Evolutionary conservation across 2,329 filamentous ascomycete genomes (phyloP).

Genomic region (Colletotrichum falcatum): DNA sequence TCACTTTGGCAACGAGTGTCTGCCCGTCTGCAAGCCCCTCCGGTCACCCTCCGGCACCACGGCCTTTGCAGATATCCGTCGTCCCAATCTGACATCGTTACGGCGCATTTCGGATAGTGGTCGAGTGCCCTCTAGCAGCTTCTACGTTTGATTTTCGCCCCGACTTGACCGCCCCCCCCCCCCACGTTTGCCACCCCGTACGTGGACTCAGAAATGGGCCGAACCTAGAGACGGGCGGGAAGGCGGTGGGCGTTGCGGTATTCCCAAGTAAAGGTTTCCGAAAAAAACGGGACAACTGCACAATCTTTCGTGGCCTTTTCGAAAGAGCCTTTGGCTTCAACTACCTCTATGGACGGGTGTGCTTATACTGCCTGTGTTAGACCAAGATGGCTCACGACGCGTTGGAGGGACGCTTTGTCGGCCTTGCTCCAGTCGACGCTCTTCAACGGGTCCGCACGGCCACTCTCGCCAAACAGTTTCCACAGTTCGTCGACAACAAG

Average conservation of each 20-base stretch:
- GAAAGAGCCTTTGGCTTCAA: neutral
- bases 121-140: neutral
- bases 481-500: conserved; percentile 72
- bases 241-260: neutral
- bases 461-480: conserved; percentile 54
- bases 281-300: neutral
- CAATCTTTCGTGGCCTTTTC: neutral
- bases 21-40: conserved; percentile 11
- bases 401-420: conserved; percentile 59
- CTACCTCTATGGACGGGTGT: neutral
- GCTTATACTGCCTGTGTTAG: conserved; percentile 46
- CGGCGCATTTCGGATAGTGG: neutral
- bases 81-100: neutral
- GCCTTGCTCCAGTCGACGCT: conserved; percentile 69
- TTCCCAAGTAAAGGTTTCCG: neutral
- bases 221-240: neutral
- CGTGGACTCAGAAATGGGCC: neutral
- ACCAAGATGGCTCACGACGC: conserved; percentile 57
- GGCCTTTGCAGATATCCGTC: neutral
- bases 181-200: neutral
- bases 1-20: neutral
- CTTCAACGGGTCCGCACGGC: conserved; percentile 54
- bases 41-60: conserved; percentile 11
- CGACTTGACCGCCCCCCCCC: neutral
- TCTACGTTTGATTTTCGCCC: conserved; percentile 3